phyloP scores from a whole-genome alignment of 176 grass and related monocot species.

The Saccharum spontaneum region DNA sequence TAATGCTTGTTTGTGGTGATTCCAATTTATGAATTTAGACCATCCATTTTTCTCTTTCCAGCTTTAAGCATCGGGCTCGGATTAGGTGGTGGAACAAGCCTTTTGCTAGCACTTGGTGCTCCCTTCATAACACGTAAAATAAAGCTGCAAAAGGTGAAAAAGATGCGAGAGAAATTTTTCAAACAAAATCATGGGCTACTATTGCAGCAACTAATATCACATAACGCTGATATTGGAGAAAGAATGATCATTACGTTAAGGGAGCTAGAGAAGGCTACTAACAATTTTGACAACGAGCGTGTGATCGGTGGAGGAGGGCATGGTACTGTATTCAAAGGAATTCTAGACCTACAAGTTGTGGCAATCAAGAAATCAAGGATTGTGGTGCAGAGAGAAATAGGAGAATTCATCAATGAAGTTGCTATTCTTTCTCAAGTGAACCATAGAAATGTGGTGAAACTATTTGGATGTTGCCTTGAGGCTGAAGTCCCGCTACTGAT shows the following conservation, averaged over 20 bases:
- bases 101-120: background rate
- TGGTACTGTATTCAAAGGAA: too few species aligned
- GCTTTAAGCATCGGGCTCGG: background rate
- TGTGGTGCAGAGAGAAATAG: too few species aligned
- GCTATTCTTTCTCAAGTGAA: constrained; percentile 52
- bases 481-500: too few species aligned
- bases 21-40: too few species aligned
- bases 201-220: constrained; percentile 34
- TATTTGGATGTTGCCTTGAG: too few species aligned
- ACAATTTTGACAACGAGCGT: too few species aligned
- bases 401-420: too few species aligned
- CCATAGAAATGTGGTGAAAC: background rate
- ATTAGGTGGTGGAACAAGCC: background rate
- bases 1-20: too few species aligned
- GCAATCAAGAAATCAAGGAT: too few species aligned
- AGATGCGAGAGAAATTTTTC: constrained; percentile 35
- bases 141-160: constrained; percentile 17
- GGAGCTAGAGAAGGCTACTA: constrained; percentile 48
- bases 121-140: constrained; percentile 27
- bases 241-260: constrained; percentile 42
- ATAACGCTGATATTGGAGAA: constrained; percentile 38
- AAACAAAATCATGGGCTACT: constrained; percentile 43
- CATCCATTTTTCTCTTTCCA: background rate
- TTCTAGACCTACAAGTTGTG: too few species aligned
- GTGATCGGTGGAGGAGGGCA: too few species aligned